Conservation (phyloP, 768 basidiomycete species). For the Boletus rubroflammeus region DNA sequence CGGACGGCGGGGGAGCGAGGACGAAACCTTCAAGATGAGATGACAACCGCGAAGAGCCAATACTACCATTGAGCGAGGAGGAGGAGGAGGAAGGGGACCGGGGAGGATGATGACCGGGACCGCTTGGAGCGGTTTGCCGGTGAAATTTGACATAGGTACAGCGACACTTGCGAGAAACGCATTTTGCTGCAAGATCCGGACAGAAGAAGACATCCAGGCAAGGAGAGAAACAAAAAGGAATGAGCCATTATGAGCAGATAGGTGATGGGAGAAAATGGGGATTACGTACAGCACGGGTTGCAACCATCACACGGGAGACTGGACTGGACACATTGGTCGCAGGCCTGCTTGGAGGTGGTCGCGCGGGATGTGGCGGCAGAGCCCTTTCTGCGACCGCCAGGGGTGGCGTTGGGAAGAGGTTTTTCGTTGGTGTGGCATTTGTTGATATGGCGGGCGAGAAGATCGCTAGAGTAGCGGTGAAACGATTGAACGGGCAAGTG, state of each 20-base stretch:
- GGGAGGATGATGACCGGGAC: slow-evolving; percentile 59
- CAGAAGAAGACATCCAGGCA: not conserved
- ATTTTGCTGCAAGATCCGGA: slow-evolving; percentile 53
- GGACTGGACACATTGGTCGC: slow-evolving; percentile 78
- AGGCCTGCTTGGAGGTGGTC: slow-evolving; percentile 77
- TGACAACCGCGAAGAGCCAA: slow-evolving; percentile 24
- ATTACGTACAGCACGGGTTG: slow-evolving; percentile 68
- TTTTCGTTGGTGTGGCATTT: slow-evolving; percentile 85
- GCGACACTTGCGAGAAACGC: slow-evolving; percentile 61
- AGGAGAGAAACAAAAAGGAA: not conserved
- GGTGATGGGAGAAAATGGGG: not conserved
- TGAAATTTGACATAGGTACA: slow-evolving; percentile 84
- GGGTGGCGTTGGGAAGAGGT: slow-evolving; percentile 32
- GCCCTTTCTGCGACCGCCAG: slow-evolving; percentile 56
- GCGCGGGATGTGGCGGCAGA: slow-evolving; percentile 64
- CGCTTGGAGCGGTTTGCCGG: slow-evolving; percentile 74
- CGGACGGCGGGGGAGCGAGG: slow-evolving; percentile 36
- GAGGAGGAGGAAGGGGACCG: slow-evolving; percentile 35
- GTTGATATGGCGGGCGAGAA: slow-evolving; percentile 82
- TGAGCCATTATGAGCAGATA: not conserved
- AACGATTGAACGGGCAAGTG: slow-evolving; percentile 6
- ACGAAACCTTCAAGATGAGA: slow-evolving; percentile 41
- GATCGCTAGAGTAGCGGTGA: slow-evolving; percentile 49
- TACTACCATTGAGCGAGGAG: slow-evolving; percentile 17
- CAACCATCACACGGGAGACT: slow-evolving; percentile 75